phyloP scores from a whole-genome alignment of 495 filamentous ascomycete genomes.

The Wilcoxina mikolae region DNA sequence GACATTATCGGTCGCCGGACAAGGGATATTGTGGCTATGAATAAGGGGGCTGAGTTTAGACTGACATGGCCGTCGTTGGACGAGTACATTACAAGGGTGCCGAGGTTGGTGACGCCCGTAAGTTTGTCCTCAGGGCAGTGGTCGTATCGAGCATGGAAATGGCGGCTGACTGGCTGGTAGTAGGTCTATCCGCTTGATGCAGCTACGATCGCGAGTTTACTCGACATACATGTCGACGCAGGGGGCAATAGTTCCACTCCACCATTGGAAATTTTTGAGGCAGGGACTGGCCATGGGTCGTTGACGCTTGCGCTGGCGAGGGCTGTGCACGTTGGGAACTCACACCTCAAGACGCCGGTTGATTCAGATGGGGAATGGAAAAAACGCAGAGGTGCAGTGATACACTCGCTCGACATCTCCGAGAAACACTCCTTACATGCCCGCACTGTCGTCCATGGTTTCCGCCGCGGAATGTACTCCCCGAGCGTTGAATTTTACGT shows the following conservation, averaged over 20 bases:
- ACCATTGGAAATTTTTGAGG: slow-evolving; percentile 46
- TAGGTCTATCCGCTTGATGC: slow-evolving; percentile 65
- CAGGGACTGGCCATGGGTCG: slow-evolving; percentile 65
- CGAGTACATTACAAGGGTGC: slow-evolving; percentile 51
- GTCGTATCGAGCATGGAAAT: slow-evolving; percentile 13
- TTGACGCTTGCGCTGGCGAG: slow-evolving; percentile 57
- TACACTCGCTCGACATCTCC: slow-evolving; percentile 56
- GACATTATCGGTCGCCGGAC: slow-evolving; percentile 49
- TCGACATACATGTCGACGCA: slow-evolving; percentile 46
- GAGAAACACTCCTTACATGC: slow-evolving; percentile 45
- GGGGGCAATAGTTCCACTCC: slow-evolving; percentile 26
- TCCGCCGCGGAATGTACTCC: slow-evolving; percentile 54
- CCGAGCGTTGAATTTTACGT: slow-evolving; percentile 57
- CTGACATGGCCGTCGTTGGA: slow-evolving; percentile 50
- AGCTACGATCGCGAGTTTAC: slow-evolving; percentile 52
- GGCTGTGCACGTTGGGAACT: slow-evolving; percentile 62
- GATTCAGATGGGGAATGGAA: neutral
- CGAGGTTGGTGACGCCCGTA: slow-evolving; percentile 58
- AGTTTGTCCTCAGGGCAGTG: slow-evolving; percentile 20
- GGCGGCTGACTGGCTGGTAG: slow-evolving; percentile 13
- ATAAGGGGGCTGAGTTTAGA: slow-evolving; percentile 39
- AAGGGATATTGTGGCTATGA: slow-evolving; percentile 40
- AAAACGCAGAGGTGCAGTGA: slow-evolving; percentile 40
- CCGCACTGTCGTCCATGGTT: slow-evolving; percentile 44
- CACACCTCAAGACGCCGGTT: slow-evolving; percentile 12